A percentile compares a stretch with the other conserved stretches of the same genome.
Evolutionary conservation across 805 yeast genomes (phyloP).

Genomic region (Candida piceae): DNA sequence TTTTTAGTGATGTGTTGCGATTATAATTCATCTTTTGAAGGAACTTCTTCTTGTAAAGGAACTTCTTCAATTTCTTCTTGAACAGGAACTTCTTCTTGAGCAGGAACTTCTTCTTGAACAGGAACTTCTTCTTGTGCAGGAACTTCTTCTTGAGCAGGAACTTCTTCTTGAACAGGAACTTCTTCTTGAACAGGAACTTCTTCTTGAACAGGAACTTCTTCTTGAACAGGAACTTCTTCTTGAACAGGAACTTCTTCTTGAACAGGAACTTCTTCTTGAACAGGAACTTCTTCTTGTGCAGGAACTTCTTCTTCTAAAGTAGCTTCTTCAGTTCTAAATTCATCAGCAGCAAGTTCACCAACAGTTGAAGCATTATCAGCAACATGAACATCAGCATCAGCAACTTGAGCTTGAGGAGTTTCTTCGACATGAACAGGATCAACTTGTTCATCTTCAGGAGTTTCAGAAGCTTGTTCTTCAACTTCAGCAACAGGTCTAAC

Average conservation of each 20-base stretch:
- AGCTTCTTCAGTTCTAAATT: constrained; percentile 7
- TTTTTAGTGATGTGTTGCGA: no score
- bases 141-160: constrained; percentile 1
- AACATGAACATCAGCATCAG: constrained; percentile 3
- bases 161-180: no score
- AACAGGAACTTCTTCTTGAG: constrained; percentile 1
- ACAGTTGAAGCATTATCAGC: constrained; percentile 11
- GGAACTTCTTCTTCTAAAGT: constrained; percentile 2
- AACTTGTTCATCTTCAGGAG: constrained; percentile 5
- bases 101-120: constrained; percentile 1
- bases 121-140: constrained; percentile 1
- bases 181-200: constrained; percentile 1
- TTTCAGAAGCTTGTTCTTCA: constrained; percentile 5
- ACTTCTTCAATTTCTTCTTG: no score
- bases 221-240: constrained; percentile 1
- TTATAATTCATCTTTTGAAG: constrained; percentile 1
- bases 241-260: constrained; percentile 2
- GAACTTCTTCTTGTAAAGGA: constrained; percentile 1
- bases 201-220: constrained; percentile 1
- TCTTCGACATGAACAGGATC: constrained; percentile 10
- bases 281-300: constrained; percentile 1
- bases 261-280: constrained; percentile 1
- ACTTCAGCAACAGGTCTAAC: constrained; percentile 3
- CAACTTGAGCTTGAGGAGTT: constrained; percentile 8
- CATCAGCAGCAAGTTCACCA: constrained; percentile 12